phyloP scores from a whole-genome alignment of 345 rosid genomes.

The Crucihimalaya himalaica region DNA sequence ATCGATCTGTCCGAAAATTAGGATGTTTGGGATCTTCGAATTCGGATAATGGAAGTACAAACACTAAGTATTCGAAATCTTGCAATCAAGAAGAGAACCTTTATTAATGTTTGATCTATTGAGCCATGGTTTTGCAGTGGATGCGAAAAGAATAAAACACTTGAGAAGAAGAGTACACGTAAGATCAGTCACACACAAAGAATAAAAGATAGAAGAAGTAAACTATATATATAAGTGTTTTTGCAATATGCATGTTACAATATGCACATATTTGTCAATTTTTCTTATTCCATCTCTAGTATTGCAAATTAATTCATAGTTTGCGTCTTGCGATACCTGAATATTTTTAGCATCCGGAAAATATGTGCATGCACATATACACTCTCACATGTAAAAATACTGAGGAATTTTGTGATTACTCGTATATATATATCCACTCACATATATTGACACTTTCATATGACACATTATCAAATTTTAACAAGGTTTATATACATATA shows the following conservation, averaged over 20 bases:
- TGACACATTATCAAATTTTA: no score
- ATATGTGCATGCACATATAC: no score
- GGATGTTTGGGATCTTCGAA: not conserved
- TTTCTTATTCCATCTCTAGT: not conserved
- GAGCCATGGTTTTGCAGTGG: not conserved
- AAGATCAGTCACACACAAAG: conserved; percentile 17
- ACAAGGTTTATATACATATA: no score
- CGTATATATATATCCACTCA: no score
- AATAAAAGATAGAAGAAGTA: conserved; percentile 13
- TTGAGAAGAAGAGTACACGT: conserved; percentile 1
- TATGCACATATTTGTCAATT: no score
- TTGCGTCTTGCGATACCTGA: not conserved
- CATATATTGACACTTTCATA: not conserved
- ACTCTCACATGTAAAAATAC: no score
- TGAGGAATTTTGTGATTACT: no score
- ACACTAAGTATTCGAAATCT: not conserved
- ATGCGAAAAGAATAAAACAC: conserved; percentile 5
- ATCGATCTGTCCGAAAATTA: no score
- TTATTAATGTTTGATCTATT: not conserved
- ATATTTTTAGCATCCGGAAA: not conserved
- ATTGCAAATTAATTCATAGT: not conserved
- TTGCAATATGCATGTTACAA: not conserved
- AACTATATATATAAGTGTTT: not conserved
- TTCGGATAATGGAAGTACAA: not conserved
- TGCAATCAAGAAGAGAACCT: not conserved